Evolutionary conservation across 257 asterid genomes (phyloP).

Genomic region (Oldenlandia corymbosa): DNA sequence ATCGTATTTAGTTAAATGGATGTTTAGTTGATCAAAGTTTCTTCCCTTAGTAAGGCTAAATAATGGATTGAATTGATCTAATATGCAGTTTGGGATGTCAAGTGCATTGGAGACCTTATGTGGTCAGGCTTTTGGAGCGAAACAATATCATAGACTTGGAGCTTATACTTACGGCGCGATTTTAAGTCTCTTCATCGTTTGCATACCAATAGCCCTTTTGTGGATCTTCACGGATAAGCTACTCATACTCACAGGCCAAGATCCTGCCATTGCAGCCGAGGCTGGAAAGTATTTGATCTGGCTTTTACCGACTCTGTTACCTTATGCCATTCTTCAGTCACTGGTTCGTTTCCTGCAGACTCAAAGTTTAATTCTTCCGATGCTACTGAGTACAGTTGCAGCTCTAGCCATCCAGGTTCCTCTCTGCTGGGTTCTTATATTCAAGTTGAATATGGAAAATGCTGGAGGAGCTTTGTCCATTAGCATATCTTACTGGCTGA

Average conservation of each 20-base stretch:
- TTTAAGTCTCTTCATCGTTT: constrained; percentile 46
- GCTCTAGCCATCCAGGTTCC: constrained; percentile 54
- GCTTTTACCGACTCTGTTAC: constrained; percentile 67
- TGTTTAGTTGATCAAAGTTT: background rate
- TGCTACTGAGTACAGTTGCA: constrained; percentile 58
- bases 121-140: constrained; percentile 89
- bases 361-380: constrained; percentile 69
- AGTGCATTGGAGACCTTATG: constrained; percentile 84
- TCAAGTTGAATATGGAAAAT: constrained; percentile 50
- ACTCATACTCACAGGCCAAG: constrained; percentile 51
- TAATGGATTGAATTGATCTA: background rate
- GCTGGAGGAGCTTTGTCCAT: constrained; percentile 73
- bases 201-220: constrained; percentile 50
- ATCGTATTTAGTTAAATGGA: too few species aligned
- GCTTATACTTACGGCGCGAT: constrained; percentile 41
- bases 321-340: constrained; percentile 68
- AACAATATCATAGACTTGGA: constrained; percentile 57
- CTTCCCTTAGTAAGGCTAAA: background rate
- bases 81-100: constrained; percentile 65
- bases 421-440: constrained; percentile 58
- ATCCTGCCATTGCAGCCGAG: constrained; percentile 53
- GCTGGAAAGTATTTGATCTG: constrained; percentile 58
- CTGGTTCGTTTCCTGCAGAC: constrained; percentile 60
- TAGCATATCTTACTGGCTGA: constrained; percentile 65
- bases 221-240: constrained; percentile 58